Evolutionary conservation across 176 grass and related monocot species (phyloP), one percentile per base, ranked within the genome.

Genomic region (Eragrostis nindensis): DNA sequence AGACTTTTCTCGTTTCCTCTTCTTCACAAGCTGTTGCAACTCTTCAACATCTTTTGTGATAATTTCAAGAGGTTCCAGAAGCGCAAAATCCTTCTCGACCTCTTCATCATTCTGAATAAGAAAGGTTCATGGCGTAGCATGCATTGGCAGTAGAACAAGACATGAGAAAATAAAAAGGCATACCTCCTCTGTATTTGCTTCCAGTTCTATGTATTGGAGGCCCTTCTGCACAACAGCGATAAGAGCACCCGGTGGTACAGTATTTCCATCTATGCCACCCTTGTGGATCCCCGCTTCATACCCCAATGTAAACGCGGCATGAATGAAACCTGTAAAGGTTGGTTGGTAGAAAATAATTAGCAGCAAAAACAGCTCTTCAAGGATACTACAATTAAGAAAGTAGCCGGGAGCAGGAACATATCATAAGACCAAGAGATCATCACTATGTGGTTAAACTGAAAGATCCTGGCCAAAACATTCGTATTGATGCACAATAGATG

Each of bases 151-250:
- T 43, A 65, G 53, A 40, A 77, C 45, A 39, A 62, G 77, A 46
- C 52, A 73, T 29, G 53, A 49, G 54, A 81, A 76, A 46, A 38
- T 43, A 75, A 93, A 83, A 47, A 53, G 40, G 52, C 69, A 77
- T 82, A 97, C 94, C 55, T 79, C 88, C 16, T 90, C 85, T 15
- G 90, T 81, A 76, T 98, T 98, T 79, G 95, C 92, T 86, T 98
- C 95, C 68, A 98, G 67, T 77, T 98, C 95, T 83, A 95, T 98
- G 84, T 98, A 98, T 29, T 98, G 95, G 19, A 98, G 86, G 56
- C 95, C 95, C 83, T 98, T 98, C 73, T 98, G 95, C 53, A 98
- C 86, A 73, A 98, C 44, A 63, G 92, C 93, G 62, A 98, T 91
- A 59, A 98, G 90, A 81, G 95, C 90, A 46, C 92, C 90, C 46